Evolutionary conservation across 2,329 filamentous ascomycete genomes (phyloP).

Genomic region (Geosmithia flava): DNA sequence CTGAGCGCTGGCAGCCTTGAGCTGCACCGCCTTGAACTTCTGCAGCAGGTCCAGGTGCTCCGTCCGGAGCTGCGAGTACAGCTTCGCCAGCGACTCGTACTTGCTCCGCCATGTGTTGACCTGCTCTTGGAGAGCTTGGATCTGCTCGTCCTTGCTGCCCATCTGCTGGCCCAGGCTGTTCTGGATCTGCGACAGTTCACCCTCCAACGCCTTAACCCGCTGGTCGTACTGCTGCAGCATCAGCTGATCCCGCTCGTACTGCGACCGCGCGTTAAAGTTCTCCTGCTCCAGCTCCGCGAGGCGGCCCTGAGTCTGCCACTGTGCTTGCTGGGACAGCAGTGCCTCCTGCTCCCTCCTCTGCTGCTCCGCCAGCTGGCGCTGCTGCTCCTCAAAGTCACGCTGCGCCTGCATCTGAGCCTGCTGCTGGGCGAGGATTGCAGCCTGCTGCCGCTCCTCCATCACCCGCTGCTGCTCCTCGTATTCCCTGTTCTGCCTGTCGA

Average conservation of each 20-base stretch:
- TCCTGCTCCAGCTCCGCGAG: constrained; percentile 90
- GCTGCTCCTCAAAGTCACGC: constrained; percentile 92
- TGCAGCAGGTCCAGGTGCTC: constrained; percentile 92
- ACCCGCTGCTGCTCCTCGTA: constrained; percentile 91
- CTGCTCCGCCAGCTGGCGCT: constrained; percentile 75
- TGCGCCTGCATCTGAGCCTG: constrained; percentile 76
- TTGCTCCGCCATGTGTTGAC: constrained; percentile 96
- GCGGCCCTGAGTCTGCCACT: constrained; percentile 91
- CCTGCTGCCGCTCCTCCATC: constrained; percentile 75
- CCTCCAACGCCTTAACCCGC: constrained; percentile 83
- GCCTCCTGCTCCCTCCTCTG: constrained; percentile 86
- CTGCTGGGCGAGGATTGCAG: constrained; percentile 70
- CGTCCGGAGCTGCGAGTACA: constrained; percentile 90
- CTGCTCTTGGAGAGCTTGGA: constrained; percentile 85
- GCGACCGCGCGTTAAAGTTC: constrained; percentile 84
- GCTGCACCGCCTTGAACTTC: constrained; percentile 90
- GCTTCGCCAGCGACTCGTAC: constrained; percentile 90
- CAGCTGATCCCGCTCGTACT: constrained; percentile 94
- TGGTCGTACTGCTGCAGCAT: constrained; percentile 96
- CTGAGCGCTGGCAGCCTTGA: constrained; percentile 93
- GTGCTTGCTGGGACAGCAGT: constrained; percentile 74
- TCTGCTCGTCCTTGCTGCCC: constrained; percentile 85
- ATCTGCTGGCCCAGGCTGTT: constrained; percentile 77
- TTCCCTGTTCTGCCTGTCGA: constrained; percentile 82
- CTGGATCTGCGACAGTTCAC: constrained; percentile 72